These are phyloP conservation scores for Articulospora tetracladia DNA, from an alignment of 495 filamentous ascomycete genomes.

Conservation along the genomic window DNA sequence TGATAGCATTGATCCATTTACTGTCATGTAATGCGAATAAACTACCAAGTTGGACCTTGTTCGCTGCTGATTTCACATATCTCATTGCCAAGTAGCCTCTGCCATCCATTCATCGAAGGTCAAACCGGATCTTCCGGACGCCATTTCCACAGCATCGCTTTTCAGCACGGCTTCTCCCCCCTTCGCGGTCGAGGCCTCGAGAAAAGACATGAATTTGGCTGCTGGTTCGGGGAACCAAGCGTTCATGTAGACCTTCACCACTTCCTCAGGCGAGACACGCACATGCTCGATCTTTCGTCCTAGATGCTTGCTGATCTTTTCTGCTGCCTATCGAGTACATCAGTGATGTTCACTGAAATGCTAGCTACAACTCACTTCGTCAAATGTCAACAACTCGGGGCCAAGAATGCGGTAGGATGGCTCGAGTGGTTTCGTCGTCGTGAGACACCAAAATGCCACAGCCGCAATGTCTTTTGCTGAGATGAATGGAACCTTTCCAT, in stretches of 20 bases:
- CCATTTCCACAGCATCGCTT: slow-evolving; percentile 10
- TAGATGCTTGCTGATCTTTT: slow-evolving; percentile 33
- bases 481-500: slow-evolving; percentile 42
- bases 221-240: slow-evolving; percentile 11
- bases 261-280: slow-evolving; percentile 30
- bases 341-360: neutral
- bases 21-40: too few species aligned
- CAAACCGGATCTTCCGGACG: slow-evolving; percentile 4
- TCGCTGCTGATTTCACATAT: neutral
- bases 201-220: slow-evolving; percentile 8
- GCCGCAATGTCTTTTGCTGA: slow-evolving; percentile 42
- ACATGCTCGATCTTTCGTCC: slow-evolving; percentile 37
- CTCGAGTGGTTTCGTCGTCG: slow-evolving; percentile 31
- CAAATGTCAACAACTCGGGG: slow-evolving; percentile 39
- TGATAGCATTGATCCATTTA: too few species aligned
- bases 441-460: slow-evolving; percentile 38
- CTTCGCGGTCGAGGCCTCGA: slow-evolving; percentile 3
- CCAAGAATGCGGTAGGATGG: slow-evolving; percentile 38
- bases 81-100: neutral
- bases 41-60: neutral
- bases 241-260: slow-evolving; percentile 7
- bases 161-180: slow-evolving; percentile 5
- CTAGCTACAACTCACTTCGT: slow-evolving; percentile 31
- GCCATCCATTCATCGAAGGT: slow-evolving; percentile 12
- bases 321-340: slow-evolving; percentile 34